Percentiles rank a stretch among this genome's conserved stretches.
Evolutionary conservation across 805 yeast species (phyloP).

Genomic region (Pichia californica): DNA sequence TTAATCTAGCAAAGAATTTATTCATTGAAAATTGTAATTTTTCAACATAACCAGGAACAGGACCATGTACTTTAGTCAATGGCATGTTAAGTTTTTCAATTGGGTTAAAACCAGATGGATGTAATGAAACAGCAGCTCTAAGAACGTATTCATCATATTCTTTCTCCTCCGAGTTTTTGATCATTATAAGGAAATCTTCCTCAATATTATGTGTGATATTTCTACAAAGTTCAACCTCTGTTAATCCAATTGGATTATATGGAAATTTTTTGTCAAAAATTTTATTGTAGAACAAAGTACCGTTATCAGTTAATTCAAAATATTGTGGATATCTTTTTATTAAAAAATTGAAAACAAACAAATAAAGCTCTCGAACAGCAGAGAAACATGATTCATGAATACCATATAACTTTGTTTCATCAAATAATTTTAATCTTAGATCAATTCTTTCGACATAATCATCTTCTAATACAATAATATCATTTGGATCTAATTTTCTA

Average conservation of each 20-base stretch:
- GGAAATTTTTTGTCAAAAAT: slow-evolving; percentile 39
- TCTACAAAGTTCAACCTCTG: slow-evolving; percentile 13
- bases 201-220: slow-evolving; percentile 35
- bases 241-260: slow-evolving; percentile 12
- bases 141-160: slow-evolving; percentile 49
- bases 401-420: slow-evolving; percentile 4
- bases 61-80: slow-evolving; percentile 56
- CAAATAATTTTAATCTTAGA: slow-evolving; percentile 27
- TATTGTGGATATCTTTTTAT: slow-evolving; percentile 46
- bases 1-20: slow-evolving; percentile 52
- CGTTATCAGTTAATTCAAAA: slow-evolving; percentile 29
- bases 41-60: slow-evolving; percentile 62
- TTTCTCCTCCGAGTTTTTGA: slow-evolving; percentile 34
- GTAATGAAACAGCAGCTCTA: slow-evolving; percentile 51
- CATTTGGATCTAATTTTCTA: slow-evolving; percentile 39
- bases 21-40: slow-evolving; percentile 59
- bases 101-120: slow-evolving; percentile 74
- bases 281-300: slow-evolving; percentile 28
- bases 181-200: slow-evolving; percentile 56
- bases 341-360: slow-evolving; percentile 28
- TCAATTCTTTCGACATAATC: slow-evolving; percentile 44
- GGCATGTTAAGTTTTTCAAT: slow-evolving; percentile 43
- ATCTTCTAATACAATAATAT: slow-evolving; percentile 57
- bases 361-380: slow-evolving; percentile 37
- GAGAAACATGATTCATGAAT: slow-evolving; percentile 24